A percentile compares a stretch with the other conserved stretches of the same genome.
Evolutionary conservation across 2,329 filamentous ascomycete genomes (phyloP).

Genomic region (Fusarium multiceps): DNA sequence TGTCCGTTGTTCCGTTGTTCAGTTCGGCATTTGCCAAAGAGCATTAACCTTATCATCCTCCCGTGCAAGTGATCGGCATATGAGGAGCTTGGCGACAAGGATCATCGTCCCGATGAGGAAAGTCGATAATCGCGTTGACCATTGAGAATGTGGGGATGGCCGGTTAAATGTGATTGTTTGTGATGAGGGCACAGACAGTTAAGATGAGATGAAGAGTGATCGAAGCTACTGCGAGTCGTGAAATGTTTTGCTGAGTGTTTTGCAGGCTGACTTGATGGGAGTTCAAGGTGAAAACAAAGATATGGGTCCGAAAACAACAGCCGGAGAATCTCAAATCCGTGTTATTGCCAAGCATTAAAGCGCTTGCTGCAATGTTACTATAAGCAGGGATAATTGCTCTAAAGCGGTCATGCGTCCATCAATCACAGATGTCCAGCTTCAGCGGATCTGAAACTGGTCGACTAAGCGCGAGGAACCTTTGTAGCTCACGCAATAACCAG

Average conservation of each 20-base stretch:
- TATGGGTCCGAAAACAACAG: not conserved
- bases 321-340: constrained; percentile 11
- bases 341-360: constrained; percentile 20
- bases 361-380: constrained; percentile 5
- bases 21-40: constrained; percentile 20
- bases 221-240: not conserved
- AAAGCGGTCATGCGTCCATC: constrained; percentile 26
- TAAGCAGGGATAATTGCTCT: constrained; percentile 12
- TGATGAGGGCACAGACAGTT: not conserved
- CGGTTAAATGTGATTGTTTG: not conserved
- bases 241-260: not conserved
- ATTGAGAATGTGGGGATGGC: constrained; percentile 11
- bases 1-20: constrained; percentile 23
- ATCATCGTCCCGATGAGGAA: constrained; percentile 22
- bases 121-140: constrained; percentile 24
- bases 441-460: constrained; percentile 17
- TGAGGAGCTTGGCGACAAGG: constrained; percentile 16
- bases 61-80: constrained; percentile 29
- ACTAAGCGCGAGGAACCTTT: constrained; percentile 15
- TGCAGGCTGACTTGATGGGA: not conserved
- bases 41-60: constrained; percentile 27
- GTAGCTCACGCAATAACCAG: constrained; percentile 27
- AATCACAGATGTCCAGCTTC: constrained; percentile 14
- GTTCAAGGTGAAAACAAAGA: not conserved
- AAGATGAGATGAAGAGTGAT: not conserved